Percentiles rank a stretch among this genome's conserved stretches.
These are phyloP conservation scores for Phytophthora uliginosa DNA, from an alignment of 352 stramenopile genomes.

Conservation along the genomic window DNA sequence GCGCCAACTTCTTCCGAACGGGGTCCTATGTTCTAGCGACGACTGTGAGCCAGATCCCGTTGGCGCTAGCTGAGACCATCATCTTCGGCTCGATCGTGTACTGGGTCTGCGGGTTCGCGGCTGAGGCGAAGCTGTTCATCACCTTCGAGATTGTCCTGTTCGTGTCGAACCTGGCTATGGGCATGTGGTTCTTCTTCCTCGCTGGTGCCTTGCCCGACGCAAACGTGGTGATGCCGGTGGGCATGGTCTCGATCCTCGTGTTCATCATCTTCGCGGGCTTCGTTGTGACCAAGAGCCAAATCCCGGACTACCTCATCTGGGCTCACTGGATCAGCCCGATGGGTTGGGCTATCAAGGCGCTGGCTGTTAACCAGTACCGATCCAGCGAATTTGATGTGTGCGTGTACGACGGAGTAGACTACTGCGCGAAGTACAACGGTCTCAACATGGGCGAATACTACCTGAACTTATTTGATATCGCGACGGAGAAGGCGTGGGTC, in stretches of 20 bases:
- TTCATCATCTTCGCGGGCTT: constrained; percentile 10
- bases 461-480: constrained; percentile 9
- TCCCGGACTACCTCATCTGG: constrained; percentile 6
- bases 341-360: constrained; percentile 19
- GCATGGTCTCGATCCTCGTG: constrained; percentile 1
- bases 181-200: constrained; percentile 18
- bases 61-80: constrained; percentile 49
- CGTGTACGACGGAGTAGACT: constrained; percentile 27
- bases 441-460: constrained; percentile 43
- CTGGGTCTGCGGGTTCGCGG: constrained; percentile 77
- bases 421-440: constrained; percentile 20
- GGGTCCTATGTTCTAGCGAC: constrained; percentile 5
- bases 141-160: constrained; percentile 52
- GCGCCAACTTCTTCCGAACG: constrained; percentile 50
- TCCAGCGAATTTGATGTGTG: constrained; percentile 29
- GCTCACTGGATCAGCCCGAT: constrained; percentile 42
- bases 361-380: constrained; percentile 37
- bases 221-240: constrained; percentile 7
- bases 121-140: constrained; percentile 34
- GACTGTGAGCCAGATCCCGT: constrained; percentile 8
- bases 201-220: background rate
- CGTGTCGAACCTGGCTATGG: constrained; percentile 38
- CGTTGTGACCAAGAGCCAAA: background rate
- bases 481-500: constrained; percentile 13
- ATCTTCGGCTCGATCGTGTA: constrained; percentile 86